Evolutionary conservation across 2,329 filamentous ascomycete species (phyloP), one percentile per base, ranked within the genome.

Genomic region (Colletotrichum shisoi): DNA sequence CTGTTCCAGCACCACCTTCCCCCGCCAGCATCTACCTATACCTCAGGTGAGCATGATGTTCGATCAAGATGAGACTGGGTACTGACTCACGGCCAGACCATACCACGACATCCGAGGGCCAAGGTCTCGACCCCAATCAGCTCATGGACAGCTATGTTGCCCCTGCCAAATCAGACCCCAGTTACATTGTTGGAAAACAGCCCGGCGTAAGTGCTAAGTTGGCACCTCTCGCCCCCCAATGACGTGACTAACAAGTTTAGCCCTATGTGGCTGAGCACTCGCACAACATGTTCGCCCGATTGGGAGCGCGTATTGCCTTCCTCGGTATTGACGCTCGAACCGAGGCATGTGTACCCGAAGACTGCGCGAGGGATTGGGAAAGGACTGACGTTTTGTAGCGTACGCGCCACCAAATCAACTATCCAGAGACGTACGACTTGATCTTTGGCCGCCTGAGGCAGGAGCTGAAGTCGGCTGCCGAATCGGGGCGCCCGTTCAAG

Each of bases 1-100:
- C 86, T 99, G 11, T 99, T 99, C 79, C 95, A 99, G 79, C 95
- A 99, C 72, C 94, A 97, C 74, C 81, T 96, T 57, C 87, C 94
- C 13, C 94, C 94, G 1, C 93, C 94, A 0, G 82, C 85, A 69
- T 94, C 91, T 37, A 97, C 94, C 1, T 97, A 90, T 76, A 97
- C 93, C 3, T 92, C 92, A 1, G 91, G 91, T 83, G 70, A 69
- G 72, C 56, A n/a, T 15, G 8, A 61, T 53, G 68, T 73, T 40
- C 15, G 37, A 46, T 44, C 37, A 24, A 39, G n/a, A 40, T 75
- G 75, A 75, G 74, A 49, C 24, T 45, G 51, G n/a, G 7, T 46
- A 40, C 58, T 63, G 9, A 69, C 17, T 45, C 4, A 21, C 21
- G 57, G 82, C 34, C 31, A 21, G 61, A 67, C 31, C 57, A 45